Conservation (phyloP, 176 grass and related monocot species). For the Elaeis guineensis region DNA sequence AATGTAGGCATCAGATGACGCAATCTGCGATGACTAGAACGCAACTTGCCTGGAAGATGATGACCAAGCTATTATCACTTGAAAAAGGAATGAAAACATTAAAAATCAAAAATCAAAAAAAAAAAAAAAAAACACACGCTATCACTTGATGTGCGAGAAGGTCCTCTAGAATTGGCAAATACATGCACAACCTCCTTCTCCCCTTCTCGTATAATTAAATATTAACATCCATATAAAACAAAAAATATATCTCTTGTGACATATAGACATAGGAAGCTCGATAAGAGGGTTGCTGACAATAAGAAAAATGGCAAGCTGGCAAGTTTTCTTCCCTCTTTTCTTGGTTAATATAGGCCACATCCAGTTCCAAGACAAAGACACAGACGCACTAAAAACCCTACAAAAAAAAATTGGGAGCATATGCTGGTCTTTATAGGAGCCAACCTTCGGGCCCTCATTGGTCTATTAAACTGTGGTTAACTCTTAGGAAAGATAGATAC, state of each 20-base stretch:
- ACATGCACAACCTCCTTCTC: slow-evolving; percentile 42
- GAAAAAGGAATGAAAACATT: slow-evolving; percentile 15
- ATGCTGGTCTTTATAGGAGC: too few relatives aligned
- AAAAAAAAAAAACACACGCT: slow-evolving; percentile 1
- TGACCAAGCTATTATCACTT: background rate
- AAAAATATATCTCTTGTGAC: background rate
- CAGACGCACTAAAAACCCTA: too few relatives aligned
- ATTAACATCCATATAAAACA: background rate
- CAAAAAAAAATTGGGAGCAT: too few relatives aligned
- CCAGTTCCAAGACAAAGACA: background rate
- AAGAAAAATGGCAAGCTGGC: slow-evolving; percentile 20
- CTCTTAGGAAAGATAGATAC: too few relatives aligned
- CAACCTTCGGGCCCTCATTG: too few relatives aligned
- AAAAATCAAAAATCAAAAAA: background rate
- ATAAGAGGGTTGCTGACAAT: slow-evolving; percentile 24
- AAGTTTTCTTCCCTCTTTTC: slow-evolving; percentile 24
- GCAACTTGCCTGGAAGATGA: slow-evolving; percentile 27
- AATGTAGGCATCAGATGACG: slow-evolving; percentile 26
- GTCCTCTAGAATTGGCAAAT: slow-evolving; percentile 48
- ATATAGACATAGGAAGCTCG: slow-evolving; percentile 24
- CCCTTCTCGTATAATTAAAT: slow-evolving; percentile 20
- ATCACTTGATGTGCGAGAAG: slow-evolving; percentile 52
- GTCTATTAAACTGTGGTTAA: too few relatives aligned
- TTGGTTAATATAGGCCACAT: slow-evolving; percentile 29
- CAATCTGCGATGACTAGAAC: slow-evolving; percentile 18